phyloP scores from a whole-genome alignment of 2,329 filamentous ascomycete species.

The Colletotrichum sp. region DNA sequence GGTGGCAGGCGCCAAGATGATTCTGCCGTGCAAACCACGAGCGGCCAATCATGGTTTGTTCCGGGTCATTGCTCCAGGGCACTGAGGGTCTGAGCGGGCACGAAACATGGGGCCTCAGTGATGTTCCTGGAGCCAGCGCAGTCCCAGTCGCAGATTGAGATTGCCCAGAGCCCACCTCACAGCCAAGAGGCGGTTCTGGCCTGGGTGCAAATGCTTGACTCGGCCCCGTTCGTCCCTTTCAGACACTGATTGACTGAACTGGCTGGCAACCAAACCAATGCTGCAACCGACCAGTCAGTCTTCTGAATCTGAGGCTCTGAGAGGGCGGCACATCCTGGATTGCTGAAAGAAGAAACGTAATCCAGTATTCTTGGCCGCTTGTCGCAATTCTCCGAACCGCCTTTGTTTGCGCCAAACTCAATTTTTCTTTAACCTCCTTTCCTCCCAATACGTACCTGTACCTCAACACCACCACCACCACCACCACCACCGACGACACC shows the following conservation, averaged over 20 bases:
- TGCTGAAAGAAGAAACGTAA: not conserved
- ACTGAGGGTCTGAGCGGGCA: slow-evolving; percentile 1
- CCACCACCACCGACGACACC: not conserved
- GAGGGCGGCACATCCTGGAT: not conserved
- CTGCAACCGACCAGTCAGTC: not conserved
- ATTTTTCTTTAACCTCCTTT: slow-evolving; percentile 2
- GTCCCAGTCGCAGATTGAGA: not conserved
- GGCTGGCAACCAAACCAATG: not conserved
- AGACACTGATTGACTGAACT: not conserved
- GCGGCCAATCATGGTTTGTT: slow-evolving; percentile 17
- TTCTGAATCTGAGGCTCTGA: not conserved
- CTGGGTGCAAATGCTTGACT: not conserved
- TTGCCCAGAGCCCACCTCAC: not conserved
- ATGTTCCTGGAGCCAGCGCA: not conserved
- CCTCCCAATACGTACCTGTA: not conserved
- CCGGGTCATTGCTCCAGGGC: not conserved
- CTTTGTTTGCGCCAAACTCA: not conserved
- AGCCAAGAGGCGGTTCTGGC: not conserved
- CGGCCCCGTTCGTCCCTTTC: not conserved
- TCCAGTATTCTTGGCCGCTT: not conserved
- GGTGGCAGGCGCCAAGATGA: slow-evolving; percentile 13
- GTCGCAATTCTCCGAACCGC: not conserved
- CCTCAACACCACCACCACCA: not conserved
- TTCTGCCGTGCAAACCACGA: not conserved
- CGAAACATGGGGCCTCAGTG: slow-evolving; percentile 4